Base-by-base conservation (phyloP, 2,329 filamentous ascomycete genomes). In the Fulvia fulva region DNA sequence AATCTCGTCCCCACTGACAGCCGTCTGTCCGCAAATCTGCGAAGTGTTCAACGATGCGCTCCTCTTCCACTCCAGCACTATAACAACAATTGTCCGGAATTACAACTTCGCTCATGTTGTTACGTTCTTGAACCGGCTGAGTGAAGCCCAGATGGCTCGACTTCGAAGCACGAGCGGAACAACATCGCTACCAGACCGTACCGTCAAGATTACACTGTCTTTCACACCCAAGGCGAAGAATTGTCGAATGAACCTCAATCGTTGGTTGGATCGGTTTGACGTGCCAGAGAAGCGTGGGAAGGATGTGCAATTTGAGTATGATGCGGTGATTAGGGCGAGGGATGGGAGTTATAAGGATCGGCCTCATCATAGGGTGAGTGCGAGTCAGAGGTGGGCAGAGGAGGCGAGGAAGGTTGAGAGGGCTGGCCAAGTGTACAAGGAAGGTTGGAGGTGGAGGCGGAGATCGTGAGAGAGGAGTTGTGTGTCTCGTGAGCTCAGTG, bases 211-310 rank as follows among this genome's bases (percentile, higher is more conserved):
- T 23, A 57, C 43, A 4, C 44, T 57, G 11, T 49, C 34, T 2
- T 60, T 52, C 37, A 55, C 53, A 30, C 19, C 34, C 26, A 53
- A 49, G n/a, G 56, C 52, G 19, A 28, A 47, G 19, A 53, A 50
- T 25, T 53, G 41, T 3, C 26, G 46, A 28, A 21, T 53, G n/a
- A 37, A 51, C 37, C 26, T 57, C 26, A 57, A 55, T 19, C 54
- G 58, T 34, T 60, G 58, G 58, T 54, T 60, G 12, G 55, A 60
- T 30, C 21, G 58, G 32, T 57, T 54, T 25, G 45, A 60, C 43
- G 55, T 57, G 16, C 28, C 51, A 11, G 32, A 55, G 34, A 46
- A 52, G 14, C 37, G 51, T 32, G 58, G 58, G 11, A 46, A 37
- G 4, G 54, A 57, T n/a, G 30, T 57, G 3, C n/a, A 43, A 4